Conservation (phyloP, 306 rosid species). For the Pyrus communis region DNA sequence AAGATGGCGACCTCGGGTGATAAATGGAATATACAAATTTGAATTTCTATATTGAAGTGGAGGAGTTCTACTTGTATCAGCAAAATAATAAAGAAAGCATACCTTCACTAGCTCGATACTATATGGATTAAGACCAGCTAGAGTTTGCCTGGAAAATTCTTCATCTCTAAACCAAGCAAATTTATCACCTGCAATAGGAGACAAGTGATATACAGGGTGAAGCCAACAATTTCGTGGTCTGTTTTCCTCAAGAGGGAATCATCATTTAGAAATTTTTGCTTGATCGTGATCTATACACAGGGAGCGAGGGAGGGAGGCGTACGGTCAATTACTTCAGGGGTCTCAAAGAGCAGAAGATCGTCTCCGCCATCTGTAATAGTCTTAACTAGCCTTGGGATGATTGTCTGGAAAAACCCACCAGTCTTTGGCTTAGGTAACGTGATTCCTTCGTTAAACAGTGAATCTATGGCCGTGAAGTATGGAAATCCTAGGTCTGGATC, state of each 20-base stretch:
- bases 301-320: neutral
- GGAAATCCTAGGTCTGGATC: conserved; percentile 28
- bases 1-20: neutral
- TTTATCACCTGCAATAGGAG: conserved; percentile 27
- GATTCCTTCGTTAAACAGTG: conserved; percentile 28
- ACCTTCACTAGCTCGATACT: conserved; percentile 31
- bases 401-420: conserved; percentile 2
- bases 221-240: neutral
- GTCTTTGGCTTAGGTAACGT: conserved; percentile 15
- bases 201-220: neutral
- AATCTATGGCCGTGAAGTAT: conserved; percentile 32
- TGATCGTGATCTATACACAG: neutral
- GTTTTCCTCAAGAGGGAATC: neutral
- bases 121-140: conserved; percentile 41
- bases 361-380: conserved; percentile 8
- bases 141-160: conserved; percentile 42
- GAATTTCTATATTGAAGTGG: neutral
- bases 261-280: too few relatives aligned
- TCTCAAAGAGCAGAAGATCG: conserved; percentile 26
- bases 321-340: conserved; percentile 34
- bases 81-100: neutral
- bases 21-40: neutral
- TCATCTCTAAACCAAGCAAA: conserved; percentile 36
- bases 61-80: neutral
- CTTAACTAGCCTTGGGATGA: conserved; percentile 31